Evolutionary conservation across 176 grass and related monocot genomes (phyloP), one percentile per base, ranked within the genome.

Genomic region (Carex myosuroides): DNA sequence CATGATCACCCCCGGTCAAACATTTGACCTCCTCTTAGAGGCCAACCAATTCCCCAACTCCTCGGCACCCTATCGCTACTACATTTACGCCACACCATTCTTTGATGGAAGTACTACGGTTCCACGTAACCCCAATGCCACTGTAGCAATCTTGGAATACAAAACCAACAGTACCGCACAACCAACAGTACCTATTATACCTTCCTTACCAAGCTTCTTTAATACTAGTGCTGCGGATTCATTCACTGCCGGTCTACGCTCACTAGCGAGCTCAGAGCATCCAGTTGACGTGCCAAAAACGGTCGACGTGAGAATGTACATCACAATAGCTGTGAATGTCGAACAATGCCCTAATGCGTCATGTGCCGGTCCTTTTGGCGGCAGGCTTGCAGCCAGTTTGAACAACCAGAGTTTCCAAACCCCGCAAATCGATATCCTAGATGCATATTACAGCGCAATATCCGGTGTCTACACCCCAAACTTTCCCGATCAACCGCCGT

Each of bases 321-420:
- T 92, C 29, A 83, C 86, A 3, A 55, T 89, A 9, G 44, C 72
- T 10, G 84, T 44, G 18, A 63, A 72, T 24, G 16, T 12, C n/a
- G 2, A 1, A 26, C 17, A 11, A 6, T 64, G 21, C 86, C 72
- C 63, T 21, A 83, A 74, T 71, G 71, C 0, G 0, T 80, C 3
- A 37, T 32, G 9, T 0, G 81, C 80, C 1, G 90, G 39, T 65
- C 85, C 82, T 17, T 46, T 87, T 0, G 84, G 86, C 1, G 89
- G 10, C 54, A 86, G 87, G 20, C 44, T 92, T 1, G 73, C 86
- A 16, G 84, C 93, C 6, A 94, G 84, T 75, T 83, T 92, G 86
- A 94, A 94, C 88, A 94, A 94, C 13, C 58, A 80, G 0, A 92
- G 90, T 83, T 94, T 92, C 26, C 54, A 50, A 10, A 13, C 10